Evolutionary conservation across 1,139 yeast species (phyloP).

Genomic region (Petasospora fabianii): DNA sequence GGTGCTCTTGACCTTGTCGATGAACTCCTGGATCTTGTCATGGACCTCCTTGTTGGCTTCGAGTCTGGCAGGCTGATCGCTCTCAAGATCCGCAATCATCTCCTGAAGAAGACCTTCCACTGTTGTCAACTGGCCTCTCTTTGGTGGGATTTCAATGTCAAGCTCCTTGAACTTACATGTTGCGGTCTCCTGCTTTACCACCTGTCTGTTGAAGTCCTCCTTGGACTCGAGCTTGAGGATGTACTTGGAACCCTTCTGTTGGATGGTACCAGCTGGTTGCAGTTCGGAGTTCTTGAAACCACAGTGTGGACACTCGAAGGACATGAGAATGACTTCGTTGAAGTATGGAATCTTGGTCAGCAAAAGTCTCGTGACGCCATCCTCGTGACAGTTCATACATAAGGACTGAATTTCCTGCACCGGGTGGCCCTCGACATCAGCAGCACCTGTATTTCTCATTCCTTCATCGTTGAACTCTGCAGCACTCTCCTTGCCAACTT

Average conservation of each 20-base stretch:
- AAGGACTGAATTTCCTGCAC: slow-evolving; percentile 92
- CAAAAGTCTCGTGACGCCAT: slow-evolving; percentile 78
- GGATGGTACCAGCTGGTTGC: slow-evolving; percentile 88
- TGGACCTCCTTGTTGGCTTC: slow-evolving; percentile 68
- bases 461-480: slow-evolving; percentile 30
- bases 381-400: slow-evolving; percentile 92
- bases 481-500: slow-evolving; percentile 25
- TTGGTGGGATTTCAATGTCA: slow-evolving; percentile 93
- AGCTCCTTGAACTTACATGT: slow-evolving; percentile 78
- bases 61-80: slow-evolving; percentile 80
- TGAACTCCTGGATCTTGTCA: slow-evolving; percentile 69
- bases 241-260: slow-evolving; percentile 82
- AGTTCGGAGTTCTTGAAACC: slow-evolving; percentile 87
- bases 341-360: slow-evolving; percentile 90
- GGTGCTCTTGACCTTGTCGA: slow-evolving; percentile 53
- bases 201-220: slow-evolving; percentile 82
- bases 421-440: slow-evolving; percentile 90
- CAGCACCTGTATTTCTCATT: slow-evolving; percentile 54
- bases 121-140: slow-evolving; percentile 88
- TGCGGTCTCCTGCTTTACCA: slow-evolving; percentile 87
- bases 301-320: slow-evolving; percentile 95
- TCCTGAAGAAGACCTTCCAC: slow-evolving; percentile 85
- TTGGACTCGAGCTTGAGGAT: slow-evolving; percentile 65
- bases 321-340: slow-evolving; percentile 89
- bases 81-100: slow-evolving; percentile 75